Conservation (phyloP, 1,284 basidiomycete genomes). For the Schizophyllum amplum region DNA sequence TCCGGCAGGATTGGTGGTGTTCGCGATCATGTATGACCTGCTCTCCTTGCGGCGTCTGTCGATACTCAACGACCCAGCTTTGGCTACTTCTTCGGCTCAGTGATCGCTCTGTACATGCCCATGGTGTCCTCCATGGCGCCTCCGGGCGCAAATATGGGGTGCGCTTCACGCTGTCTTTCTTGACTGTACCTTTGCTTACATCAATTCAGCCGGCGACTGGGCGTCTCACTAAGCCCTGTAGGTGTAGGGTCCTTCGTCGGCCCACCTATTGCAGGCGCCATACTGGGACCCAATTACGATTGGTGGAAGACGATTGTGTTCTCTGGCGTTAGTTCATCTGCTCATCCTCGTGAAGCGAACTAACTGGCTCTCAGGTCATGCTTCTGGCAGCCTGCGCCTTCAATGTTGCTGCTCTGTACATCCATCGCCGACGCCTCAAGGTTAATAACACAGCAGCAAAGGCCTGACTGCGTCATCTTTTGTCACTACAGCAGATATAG, state of each 20-base stretch:
- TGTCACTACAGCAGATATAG: no score
- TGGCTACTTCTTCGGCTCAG: conserved; percentile 19
- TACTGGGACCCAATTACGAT: conserved; percentile 3
- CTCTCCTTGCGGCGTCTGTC: neutral
- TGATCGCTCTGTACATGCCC: conserved; percentile 12
- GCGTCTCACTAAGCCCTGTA: conserved; percentile 6
- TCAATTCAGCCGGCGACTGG: conserved; percentile 5
- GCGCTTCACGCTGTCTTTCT: no score
- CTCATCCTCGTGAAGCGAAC: neutral
- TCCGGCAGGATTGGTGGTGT: conserved; percentile 16
- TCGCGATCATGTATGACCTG: conserved; percentile 14
- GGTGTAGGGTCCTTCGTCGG: conserved; percentile 7
- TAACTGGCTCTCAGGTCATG: neutral
- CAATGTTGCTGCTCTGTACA: neutral
- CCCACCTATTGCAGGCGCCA: conserved; percentile 6
- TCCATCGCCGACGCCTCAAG: neutral
- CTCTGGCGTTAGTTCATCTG: conserved; percentile 6
- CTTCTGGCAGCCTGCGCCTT: neutral
- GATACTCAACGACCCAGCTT: conserved; percentile 7
- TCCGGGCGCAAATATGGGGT: conserved; percentile 12
- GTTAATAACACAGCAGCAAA: no score
- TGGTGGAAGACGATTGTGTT: conserved; percentile 9
- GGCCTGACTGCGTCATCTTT: no score
- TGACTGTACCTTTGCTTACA: no score
- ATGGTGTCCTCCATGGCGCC: conserved; percentile 11